Base-by-base conservation (phyloP, 2,329 filamentous ascomycete species). In the Alternaria alternata region DNA sequence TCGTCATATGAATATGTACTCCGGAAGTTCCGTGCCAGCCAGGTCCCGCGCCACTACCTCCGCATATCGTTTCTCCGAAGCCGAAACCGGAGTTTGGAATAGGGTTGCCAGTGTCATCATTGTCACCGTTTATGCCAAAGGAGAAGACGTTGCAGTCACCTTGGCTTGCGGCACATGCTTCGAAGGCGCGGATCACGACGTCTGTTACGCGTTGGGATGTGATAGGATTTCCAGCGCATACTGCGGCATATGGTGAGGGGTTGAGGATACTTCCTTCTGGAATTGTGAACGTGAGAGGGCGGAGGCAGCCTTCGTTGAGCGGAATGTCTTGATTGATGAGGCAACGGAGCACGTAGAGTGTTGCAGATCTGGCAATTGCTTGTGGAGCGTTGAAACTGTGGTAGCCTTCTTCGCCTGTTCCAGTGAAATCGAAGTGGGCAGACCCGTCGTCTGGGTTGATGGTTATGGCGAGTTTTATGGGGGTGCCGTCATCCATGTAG, bases 401-500 rank as follows among this genome's bases (percentile, higher is more conserved):
- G 49, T 71, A 78, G 1, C 67, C 69, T 57, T 81, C 76, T 26
- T 63, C 60, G 3, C 75, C 75, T 3, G 80, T 81, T 24, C 79
- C 79, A 0, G 76, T 76, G 64, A 81, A 82, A 59, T 82, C 79
- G 59, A 81, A 81, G 2, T 60, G 56, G 1, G 76, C 75, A 18
- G 63, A 63, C 1, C 42, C 44, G 7, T 47, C 3, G n/a, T 47
- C 44, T 9, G 44, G 44, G 26, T 47, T 20, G 11, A 47, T 47
- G 11, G 44, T 47, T 47, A 47, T 47, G 28, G 44, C 26, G 6
- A 47, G 44, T 18, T 32, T 32, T 2, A 47, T 47, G 3, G 44
- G 44, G 4, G 44, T 47, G 6, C 44, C 44, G 11, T 47, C 44
- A 28, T 47, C 44, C 44, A 47, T 47, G n/a, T 30, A 47, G 1